Base-by-base conservation (phyloP, 768 basidiomycete species). In the Hygrophoropsis aurantiaca region DNA sequence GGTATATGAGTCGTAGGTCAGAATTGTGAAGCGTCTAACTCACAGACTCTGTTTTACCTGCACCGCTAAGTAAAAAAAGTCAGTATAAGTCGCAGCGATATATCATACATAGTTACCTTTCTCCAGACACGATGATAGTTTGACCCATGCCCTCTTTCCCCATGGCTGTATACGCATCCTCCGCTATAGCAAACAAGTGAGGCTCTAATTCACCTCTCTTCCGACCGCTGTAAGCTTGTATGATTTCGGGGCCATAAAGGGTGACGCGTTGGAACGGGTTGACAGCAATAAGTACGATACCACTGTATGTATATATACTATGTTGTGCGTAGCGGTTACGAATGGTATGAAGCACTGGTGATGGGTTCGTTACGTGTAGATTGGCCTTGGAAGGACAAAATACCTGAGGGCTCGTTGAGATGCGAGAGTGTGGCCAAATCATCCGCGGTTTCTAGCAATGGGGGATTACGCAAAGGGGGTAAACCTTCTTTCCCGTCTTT, bases 91-190 rank as follows among this genome's bases (percentile, higher is more conserved):
- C 21, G 36, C 44, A 44, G 16, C 25, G 33, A 42, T 44, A 23
- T 16, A 33, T 46, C 34, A 18, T 2, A 35, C 10, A 13, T 26
- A 40, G 68, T 53, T 59, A 94, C 92, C 90, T 94, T 73, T 99
- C 97, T 57, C 97, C 97, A 26, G 90, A 93, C 50, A 99, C 97
- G 55, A 99, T 97, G 62, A 99, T 98, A 4, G 97, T 99, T 70
- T 99, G 97, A 52, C 97, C 94, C 70, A 86, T 83, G 50, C 90
- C 81, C 58, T 97, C 87, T 65, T 87, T 86, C 52, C 90, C 81
- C 97, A 98, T 98, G 46, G 91, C 90, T 11, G 94, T 94, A 65
- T 98, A 92, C 51, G 97, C 97, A 74, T 98, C 97, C 69, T 99
- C 97, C 9, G 97, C 97, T 56, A 99, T 99, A 18, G 97, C 97